phyloP scores from a whole-genome alignment of 1,139 yeast genomes.

The Yamadazyma sp. region DNA sequence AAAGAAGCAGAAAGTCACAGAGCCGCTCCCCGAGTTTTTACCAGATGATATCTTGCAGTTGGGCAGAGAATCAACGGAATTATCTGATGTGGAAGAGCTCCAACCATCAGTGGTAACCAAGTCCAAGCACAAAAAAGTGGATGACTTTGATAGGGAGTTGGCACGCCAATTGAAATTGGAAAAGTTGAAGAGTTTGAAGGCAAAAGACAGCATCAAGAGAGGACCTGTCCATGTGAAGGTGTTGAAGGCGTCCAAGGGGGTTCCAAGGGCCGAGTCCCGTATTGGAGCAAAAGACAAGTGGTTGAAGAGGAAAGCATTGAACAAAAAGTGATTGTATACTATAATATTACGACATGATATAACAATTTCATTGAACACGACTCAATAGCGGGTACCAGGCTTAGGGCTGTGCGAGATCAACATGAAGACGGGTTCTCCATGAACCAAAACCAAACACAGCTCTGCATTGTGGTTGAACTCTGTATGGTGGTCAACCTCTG shows the following conservation, averaged over 20 bases:
- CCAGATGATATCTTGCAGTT: constrained; percentile 48
- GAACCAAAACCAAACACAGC: no score
- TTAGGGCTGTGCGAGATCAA: no score
- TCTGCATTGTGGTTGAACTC: no score
- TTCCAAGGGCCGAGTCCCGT: constrained; percentile 49
- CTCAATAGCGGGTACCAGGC: no score
- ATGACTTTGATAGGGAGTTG: constrained; percentile 32
- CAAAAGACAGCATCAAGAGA: constrained; percentile 38
- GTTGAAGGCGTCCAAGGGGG: constrained; percentile 25
- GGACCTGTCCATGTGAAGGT: constrained; percentile 61
- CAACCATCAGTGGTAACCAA: background rate
- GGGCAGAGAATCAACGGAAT: constrained; percentile 19
- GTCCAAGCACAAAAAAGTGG: constrained; percentile 38
- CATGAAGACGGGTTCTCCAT: no score
- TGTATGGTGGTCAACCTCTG: no score
- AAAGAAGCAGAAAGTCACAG: constrained; percentile 19
- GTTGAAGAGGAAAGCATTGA: constrained; percentile 57
- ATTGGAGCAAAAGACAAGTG: constrained; percentile 53
- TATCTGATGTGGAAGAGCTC: constrained; percentile 12
- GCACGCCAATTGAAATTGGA: constrained; percentile 35
- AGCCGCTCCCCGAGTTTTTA: constrained; percentile 47
- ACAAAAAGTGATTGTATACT: constrained; percentile 25
- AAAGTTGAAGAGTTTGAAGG: constrained; percentile 44
- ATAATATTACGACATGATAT: no score
- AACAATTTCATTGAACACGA: no score